Conservation (phyloP, 495 filamentous ascomycete genomes). For the Talaromyces ruber region DNA sequence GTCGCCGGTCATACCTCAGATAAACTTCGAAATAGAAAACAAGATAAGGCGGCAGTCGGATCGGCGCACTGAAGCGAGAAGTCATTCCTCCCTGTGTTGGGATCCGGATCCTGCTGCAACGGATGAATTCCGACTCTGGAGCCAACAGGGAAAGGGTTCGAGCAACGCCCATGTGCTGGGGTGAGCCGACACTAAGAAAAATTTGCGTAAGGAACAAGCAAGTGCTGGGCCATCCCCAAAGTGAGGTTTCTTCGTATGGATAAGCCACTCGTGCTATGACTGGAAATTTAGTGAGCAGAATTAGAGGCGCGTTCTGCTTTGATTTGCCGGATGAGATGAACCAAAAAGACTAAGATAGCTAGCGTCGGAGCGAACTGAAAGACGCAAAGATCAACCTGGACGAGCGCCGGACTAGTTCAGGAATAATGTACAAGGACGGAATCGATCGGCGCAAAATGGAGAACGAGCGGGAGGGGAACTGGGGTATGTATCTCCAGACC, state of each 20-base stretch:
- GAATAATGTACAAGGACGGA: background rate
- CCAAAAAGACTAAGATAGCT: background rate
- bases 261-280: background rate
- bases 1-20: background rate
- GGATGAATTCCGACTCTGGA: background rate
- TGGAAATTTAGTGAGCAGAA: background rate
- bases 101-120: background rate
- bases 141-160: background rate
- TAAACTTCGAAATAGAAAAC: background rate
- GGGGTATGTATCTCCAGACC: background rate
- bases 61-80: background rate
- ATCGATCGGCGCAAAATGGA: background rate
- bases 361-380: slow-evolving; percentile 2
- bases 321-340: background rate
- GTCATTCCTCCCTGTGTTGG: background rate
- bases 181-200: background rate
- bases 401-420: background rate
- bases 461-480: background rate
- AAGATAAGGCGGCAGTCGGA: background rate
- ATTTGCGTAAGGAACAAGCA: background rate
- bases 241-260: background rate
- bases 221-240: background rate
- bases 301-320: background rate
- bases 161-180: background rate
- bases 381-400: background rate